A percentile compares a stretch with the other conserved stretches of the same genome.
phyloP scores from a whole-genome alignment of 1,139 yeast genomes.

The Yarrowia galli region DNA sequence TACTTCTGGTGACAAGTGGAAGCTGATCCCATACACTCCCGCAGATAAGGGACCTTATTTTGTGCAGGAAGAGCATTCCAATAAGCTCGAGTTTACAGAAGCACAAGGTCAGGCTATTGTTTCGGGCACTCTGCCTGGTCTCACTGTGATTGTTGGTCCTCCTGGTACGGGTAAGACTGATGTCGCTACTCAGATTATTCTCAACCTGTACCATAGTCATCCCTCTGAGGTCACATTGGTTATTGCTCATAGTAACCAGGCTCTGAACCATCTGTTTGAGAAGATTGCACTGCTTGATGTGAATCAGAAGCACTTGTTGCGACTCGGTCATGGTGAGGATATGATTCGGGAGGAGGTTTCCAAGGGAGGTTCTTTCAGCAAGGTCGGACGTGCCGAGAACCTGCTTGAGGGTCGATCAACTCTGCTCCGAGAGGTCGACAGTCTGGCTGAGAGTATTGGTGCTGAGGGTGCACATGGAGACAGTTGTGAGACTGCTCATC shows the following conservation, averaged over 20 bases:
- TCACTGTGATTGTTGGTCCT: slow-evolving; percentile 56
- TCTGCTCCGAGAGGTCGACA: slow-evolving; percentile 50
- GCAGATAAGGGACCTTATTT: slow-evolving; percentile 3
- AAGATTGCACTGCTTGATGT: slow-evolving; percentile 44
- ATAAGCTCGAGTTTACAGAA: slow-evolving; percentile 44
- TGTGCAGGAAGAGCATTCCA: slow-evolving; percentile 37
- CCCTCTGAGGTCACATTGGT: slow-evolving; percentile 53
- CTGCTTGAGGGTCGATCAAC: slow-evolving; percentile 42
- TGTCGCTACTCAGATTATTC: slow-evolving; percentile 47
- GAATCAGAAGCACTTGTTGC: slow-evolving; percentile 45
- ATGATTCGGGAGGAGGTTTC: slow-evolving; percentile 38
- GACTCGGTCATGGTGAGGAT: slow-evolving; percentile 46
- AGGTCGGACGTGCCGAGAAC: slow-evolving; percentile 45
- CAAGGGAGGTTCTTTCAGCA: slow-evolving; percentile 30
- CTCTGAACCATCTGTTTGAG: slow-evolving; percentile 45
- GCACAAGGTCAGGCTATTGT: slow-evolving; percentile 52
- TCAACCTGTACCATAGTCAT: slow-evolving; percentile 47
- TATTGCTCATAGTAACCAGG: slow-evolving; percentile 48
- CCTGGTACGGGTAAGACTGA: slow-evolving; percentile 59
- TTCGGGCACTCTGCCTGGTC: slow-evolving; percentile 49
- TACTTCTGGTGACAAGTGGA: slow-evolving; percentile 13
- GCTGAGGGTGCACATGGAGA: slow-evolving; percentile 57
- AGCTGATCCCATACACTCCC: slow-evolving; percentile 2
- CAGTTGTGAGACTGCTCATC: slow-evolving; percentile 55
- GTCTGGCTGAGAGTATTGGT: slow-evolving; percentile 51